These are phyloP conservation scores for Modicella reniformis DNA, from an alignment of 371 early-diverging fungal species.

Conservation along the genomic window DNA sequence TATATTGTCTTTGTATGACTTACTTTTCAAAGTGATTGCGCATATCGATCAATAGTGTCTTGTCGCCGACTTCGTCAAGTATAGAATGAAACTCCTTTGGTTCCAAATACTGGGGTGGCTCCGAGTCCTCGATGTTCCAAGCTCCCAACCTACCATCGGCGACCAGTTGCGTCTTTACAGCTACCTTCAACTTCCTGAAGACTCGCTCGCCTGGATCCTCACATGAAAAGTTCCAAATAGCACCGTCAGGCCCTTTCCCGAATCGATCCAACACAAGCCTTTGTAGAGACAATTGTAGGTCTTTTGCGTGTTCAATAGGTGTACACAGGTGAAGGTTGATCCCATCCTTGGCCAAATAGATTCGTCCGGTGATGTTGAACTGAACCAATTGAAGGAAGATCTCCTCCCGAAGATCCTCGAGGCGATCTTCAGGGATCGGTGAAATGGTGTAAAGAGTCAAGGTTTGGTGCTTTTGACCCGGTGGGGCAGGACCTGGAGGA, in stretches of 20 bases:
- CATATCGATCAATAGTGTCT: constrained; percentile 71
- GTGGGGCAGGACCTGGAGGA: constrained; percentile 29
- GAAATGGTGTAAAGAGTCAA: constrained; percentile 51
- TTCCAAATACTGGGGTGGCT: constrained; percentile 67
- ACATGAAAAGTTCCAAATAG: constrained; percentile 67
- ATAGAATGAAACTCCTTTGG: constrained; percentile 69
- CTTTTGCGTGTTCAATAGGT: constrained; percentile 55
- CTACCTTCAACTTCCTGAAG: constrained; percentile 70
- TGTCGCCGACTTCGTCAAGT: constrained; percentile 55
- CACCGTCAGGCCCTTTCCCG: constrained; percentile 57
- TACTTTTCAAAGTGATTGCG: constrained; percentile 78
- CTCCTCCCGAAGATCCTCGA: constrained; percentile 37
- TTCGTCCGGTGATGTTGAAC: constrained; percentile 66
- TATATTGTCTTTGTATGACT: too few species aligned
- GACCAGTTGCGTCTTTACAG: constrained; percentile 69
- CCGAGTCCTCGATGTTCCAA: constrained; percentile 61
- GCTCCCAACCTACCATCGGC: constrained; percentile 53
- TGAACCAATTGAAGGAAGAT: constrained; percentile 55
- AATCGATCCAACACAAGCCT: constrained; percentile 47
- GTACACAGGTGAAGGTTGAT: constrained; percentile 78
- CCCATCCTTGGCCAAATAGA: constrained; percentile 69
- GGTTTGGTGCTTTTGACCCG: constrained; percentile 39
- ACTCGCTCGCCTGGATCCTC: constrained; percentile 60
- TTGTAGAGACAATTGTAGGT: constrained; percentile 22
- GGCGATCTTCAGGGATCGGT: constrained; percentile 24